These are phyloP conservation scores for Pulicaria dysenterica DNA, from an alignment of 129 eudicot genomes.

Conservation along the genomic window DNA sequence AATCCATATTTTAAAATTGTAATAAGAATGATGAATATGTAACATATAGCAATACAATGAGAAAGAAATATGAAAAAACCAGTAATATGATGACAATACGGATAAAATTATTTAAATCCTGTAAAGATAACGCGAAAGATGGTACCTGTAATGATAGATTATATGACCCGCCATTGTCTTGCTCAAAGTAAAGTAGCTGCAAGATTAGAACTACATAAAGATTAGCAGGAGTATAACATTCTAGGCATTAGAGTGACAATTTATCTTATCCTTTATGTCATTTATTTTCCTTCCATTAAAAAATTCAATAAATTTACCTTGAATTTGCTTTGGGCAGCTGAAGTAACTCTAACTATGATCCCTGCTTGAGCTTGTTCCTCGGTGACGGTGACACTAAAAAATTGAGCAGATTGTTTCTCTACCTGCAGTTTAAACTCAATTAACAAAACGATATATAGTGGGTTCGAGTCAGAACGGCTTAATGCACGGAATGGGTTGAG, in stretches of 20 bases:
- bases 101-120: slow-evolving; percentile 18
- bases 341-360: slow-evolving; percentile 85
- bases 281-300: neutral
- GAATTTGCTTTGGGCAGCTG: slow-evolving; percentile 94
- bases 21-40: neutral
- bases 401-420: slow-evolving; percentile 92
- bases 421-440: slow-evolving; percentile 53
- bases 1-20: neutral
- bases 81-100: neutral
- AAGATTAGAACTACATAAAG: slow-evolving; percentile 23
- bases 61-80: neutral
- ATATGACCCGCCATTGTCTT: slow-evolving; percentile 78
- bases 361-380: slow-evolving; percentile 96
- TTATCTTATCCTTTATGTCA: slow-evolving; percentile 6
- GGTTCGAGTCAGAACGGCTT: neutral
- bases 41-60: neutral
- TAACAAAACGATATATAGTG: neutral
- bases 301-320: slow-evolving; percentile 51
- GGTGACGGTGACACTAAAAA: slow-evolving; percentile 72
- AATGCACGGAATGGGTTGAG: neutral
- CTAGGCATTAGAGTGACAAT: slow-evolving; percentile 2
- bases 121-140: neutral
- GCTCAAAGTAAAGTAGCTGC: slow-evolving; percentile 92
- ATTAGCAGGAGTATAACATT: neutral
- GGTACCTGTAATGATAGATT: slow-evolving; percentile 90